These are phyloP conservation scores for Penicillium bovifimosum DNA, from an alignment of 495 filamentous ascomycete genomes.

Conservation along the genomic window DNA sequence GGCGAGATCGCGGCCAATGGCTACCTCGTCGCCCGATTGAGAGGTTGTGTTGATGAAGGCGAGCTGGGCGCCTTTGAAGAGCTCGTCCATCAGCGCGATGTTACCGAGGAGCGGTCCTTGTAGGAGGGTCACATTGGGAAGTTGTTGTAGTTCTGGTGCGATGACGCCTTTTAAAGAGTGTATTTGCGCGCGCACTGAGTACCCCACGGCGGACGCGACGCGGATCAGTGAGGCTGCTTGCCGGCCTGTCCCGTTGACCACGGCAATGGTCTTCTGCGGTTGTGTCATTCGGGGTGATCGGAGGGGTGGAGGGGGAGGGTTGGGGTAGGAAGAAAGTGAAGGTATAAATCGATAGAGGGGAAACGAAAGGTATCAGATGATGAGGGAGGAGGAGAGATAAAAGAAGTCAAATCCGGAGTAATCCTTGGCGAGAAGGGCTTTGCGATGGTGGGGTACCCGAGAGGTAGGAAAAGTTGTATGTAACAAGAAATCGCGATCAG, in stretches of 20 bases:
- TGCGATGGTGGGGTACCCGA: conserved; percentile 28
- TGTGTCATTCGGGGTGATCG: conserved; percentile 37
- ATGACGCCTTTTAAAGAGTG: conserved; percentile 76
- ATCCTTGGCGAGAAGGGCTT: conserved; percentile 27
- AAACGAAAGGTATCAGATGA: conserved; percentile 6
- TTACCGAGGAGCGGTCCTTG: conserved; percentile 75
- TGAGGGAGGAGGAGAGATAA: conserved; percentile 4
- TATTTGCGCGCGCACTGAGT: conserved; percentile 83
- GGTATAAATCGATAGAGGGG: neutral
- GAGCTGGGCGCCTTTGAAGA: conserved; percentile 78
- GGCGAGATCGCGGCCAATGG: conserved; percentile 78
- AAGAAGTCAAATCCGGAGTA: conserved; percentile 27
- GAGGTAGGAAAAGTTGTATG: conserved; percentile 22
- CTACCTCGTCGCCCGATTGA: conserved; percentile 83
- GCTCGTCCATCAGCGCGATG: conserved; percentile 58
- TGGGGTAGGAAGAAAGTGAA: neutral
- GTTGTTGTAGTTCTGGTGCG: conserved; percentile 69
- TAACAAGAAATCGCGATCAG: conserved; percentile 25
- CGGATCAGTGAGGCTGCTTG: conserved; percentile 92
- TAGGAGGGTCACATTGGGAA: conserved; percentile 80
- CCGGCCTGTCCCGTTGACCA: conserved; percentile 87
- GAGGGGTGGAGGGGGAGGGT: neutral
- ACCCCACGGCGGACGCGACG: conserved; percentile 86
- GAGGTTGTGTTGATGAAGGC: conserved; percentile 99
- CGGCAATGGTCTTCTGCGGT: conserved; percentile 71